phyloP scores from a whole-genome alignment of 768 basidiomycete species.

The Hemileccinum impolitum region DNA sequence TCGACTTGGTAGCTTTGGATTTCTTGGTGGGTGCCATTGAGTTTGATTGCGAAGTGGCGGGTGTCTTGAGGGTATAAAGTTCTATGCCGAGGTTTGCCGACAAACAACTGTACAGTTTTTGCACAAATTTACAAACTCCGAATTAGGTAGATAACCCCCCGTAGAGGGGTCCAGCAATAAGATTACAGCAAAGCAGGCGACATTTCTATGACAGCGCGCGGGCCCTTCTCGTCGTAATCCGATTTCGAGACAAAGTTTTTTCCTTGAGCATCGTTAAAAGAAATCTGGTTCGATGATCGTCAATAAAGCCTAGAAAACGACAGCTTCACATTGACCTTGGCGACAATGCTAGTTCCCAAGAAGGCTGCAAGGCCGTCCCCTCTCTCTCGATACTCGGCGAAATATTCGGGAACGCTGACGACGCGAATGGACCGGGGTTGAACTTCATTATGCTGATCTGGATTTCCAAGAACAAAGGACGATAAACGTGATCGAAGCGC shows the following conservation, averaged over 20 bases:
- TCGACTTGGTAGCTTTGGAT: constrained; percentile 89
- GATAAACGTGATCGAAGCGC: constrained; percentile 72
- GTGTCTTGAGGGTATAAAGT: constrained; percentile 14
- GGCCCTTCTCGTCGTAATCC: constrained; percentile 72
- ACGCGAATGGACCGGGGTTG: constrained; percentile 66
- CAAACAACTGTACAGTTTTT: constrained; percentile 32
- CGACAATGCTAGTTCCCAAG: constrained; percentile 79
- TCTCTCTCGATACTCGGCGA: constrained; percentile 83
- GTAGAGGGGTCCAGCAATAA: neutral
- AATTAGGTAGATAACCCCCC: constrained; percentile 7
- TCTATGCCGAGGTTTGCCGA: constrained; percentile 14
- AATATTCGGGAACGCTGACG: constrained; percentile 80
- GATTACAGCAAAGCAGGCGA: constrained; percentile 64
- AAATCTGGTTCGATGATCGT: constrained; percentile 45
- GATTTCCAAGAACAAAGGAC: constrained; percentile 55
- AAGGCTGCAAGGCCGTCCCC: constrained; percentile 81
- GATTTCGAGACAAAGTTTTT: constrained; percentile 76
- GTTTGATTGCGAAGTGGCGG: constrained; percentile 12
- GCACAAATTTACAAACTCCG: constrained; percentile 22
- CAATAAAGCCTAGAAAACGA: neutral
- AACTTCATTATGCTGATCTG: constrained; percentile 66
- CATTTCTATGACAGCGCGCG: constrained; percentile 73
- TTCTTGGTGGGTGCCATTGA: constrained; percentile 96
- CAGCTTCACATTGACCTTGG: constrained; percentile 53
- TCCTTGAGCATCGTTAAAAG: constrained; percentile 65